A percentile compares a stretch with the other conserved stretches of the same genome.
Evolutionary conservation across 140 eudicot genomes (phyloP).

Genomic region (Anethum foeniculum): DNA sequence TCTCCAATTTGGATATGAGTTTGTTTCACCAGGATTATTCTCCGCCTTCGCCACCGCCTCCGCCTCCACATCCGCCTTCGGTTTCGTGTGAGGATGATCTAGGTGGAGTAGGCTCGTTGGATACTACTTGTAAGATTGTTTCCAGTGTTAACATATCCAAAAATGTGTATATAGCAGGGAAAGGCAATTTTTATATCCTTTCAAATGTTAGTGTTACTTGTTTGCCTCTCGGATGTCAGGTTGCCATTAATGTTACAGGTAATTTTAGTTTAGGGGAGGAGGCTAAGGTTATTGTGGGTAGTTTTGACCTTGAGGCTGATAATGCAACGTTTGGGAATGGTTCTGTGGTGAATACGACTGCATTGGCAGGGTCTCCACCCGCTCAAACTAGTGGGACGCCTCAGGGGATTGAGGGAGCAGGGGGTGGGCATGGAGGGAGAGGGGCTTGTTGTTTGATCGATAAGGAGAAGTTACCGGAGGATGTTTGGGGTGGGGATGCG

Average conservation of each 20-base stretch:
- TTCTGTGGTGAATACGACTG: constrained; percentile 72
- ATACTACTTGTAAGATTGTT: constrained; percentile 82
- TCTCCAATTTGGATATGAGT: constrained; percentile 3
- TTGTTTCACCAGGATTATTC: constrained; percentile 80
- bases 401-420: constrained; percentile 75
- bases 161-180: constrained; percentile 75
- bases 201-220: constrained; percentile 64
- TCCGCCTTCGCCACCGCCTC: constrained; percentile 97
- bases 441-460: constrained; percentile 85
- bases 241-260: constrained; percentile 56
- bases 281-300: constrained; percentile 42
- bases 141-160: constrained; percentile 53
- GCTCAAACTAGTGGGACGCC: constrained; percentile 93
- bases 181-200: constrained; percentile 73
- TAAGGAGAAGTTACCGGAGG: constrained; percentile 64
- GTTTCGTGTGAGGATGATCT: constrained; percentile 71
- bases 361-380: constrained; percentile 75
- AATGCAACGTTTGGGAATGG: constrained; percentile 53
- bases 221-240: constrained; percentile 52
- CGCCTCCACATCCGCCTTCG: constrained; percentile 93
- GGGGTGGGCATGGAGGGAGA: constrained; percentile 98
- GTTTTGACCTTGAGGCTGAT: constrained; percentile 45
- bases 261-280: constrained; percentile 72
- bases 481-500: constrained; percentile 98
- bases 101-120: constrained; percentile 80